These are phyloP conservation scores for Gonapodya sp. DNA, from an alignment of 192 early-diverging fungal genomes.

Conservation along the genomic window DNA sequence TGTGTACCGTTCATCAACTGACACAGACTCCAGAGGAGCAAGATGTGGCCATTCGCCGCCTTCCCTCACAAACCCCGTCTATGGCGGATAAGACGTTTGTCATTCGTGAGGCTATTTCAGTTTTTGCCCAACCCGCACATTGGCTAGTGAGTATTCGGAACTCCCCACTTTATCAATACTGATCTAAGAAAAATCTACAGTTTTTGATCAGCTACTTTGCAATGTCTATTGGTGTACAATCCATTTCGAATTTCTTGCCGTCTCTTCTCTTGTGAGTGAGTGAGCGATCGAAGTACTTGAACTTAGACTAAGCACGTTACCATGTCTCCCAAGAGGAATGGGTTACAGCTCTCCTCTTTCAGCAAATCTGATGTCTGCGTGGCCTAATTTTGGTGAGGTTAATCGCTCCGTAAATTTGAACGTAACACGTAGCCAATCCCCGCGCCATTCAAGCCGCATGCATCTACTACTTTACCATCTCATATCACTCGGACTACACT, in stretches of 20 bases:
- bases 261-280: no score
- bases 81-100: background rate
- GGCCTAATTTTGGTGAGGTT: background rate
- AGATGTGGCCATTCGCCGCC: background rate
- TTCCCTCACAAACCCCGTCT: background rate
- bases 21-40: background rate
- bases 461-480: conserved; percentile 31
- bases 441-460: background rate
- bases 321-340: background rate
- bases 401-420: no score
- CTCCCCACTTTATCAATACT: no score
- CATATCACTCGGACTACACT: conserved; percentile 38
- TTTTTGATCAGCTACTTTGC: background rate
- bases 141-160: background rate
- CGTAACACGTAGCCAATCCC: background rate
- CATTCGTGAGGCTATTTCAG: background rate
- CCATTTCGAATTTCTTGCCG: background rate
- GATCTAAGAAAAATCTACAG: background rate
- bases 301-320: no score
- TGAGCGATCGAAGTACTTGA: no score
- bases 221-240: background rate
- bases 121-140: background rate
- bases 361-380: background rate
- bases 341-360: background rate
- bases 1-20: background rate